These are phyloP conservation scores for Gigaspora rosea DNA, from an alignment of 192 early-diverging fungal genomes.

Conservation along the genomic window DNA sequence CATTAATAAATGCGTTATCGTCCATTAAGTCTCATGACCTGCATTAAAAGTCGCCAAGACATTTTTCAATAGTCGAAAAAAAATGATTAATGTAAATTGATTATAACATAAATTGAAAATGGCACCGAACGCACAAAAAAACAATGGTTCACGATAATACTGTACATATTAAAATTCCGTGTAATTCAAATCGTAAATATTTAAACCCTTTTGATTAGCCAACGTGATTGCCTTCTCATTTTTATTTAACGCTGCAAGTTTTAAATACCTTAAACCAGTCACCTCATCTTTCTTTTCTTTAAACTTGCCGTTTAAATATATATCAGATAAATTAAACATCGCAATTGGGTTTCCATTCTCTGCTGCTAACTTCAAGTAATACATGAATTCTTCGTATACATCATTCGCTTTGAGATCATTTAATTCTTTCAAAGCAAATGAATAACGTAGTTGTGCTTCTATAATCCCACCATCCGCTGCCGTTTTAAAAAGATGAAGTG, in stretches of 20 bases:
- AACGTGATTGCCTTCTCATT: background rate
- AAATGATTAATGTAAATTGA: no score
- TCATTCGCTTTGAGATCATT: background rate
- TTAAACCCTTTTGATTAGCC: no score
- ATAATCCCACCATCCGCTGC: slow-evolving; percentile 5
- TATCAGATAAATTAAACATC: background rate
- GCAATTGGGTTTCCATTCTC: background rate
- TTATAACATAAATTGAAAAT: no score
- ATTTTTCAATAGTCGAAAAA: no score
- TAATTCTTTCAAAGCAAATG: background rate
- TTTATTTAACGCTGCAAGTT: background rate
- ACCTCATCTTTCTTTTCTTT: background rate
- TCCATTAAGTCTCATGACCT: no score
- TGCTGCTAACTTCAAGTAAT: background rate
- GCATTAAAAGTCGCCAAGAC: no score
- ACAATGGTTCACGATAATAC: no score
- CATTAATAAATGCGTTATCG: no score
- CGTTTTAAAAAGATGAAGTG: background rate
- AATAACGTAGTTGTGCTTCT: slow-evolving; percentile 2
- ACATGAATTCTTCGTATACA: background rate
- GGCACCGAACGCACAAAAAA: no score
- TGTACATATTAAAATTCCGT: no score
- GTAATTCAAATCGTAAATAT: no score
- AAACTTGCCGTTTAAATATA: background rate
- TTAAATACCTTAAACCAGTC: background rate